These are phyloP conservation scores for Syzygium grande DNA, from an alignment of 345 rosid species.

Conservation along the genomic window DNA sequence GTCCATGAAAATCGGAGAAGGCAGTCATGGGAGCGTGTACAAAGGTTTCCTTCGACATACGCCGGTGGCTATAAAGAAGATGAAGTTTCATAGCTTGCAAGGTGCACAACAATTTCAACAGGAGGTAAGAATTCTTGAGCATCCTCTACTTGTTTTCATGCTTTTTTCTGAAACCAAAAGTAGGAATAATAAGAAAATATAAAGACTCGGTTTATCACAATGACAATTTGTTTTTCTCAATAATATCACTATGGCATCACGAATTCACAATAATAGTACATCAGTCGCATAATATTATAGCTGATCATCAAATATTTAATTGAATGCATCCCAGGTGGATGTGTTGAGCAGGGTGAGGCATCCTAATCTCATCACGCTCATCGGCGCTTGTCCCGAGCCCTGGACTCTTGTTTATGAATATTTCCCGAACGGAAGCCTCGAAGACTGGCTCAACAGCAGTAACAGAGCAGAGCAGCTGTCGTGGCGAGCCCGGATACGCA, in stretches of 20 bases:
- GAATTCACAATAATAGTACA: neutral
- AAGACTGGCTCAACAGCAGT: constrained; percentile 61
- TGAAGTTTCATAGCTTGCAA: neutral
- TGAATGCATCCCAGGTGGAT: neutral
- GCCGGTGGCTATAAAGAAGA: constrained; percentile 2
- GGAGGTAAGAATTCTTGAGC: neutral
- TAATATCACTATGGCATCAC: neutral
- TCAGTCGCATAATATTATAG: too few species aligned
- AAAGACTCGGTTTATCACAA: neutral
- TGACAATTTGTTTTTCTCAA: neutral
- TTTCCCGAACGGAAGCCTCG: constrained; percentile 75
- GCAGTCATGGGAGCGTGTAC: neutral
- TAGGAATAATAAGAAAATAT: neutral
- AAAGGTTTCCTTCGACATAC: constrained; percentile 6
- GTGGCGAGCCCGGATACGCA: constrained; percentile 68
- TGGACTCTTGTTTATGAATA: constrained; percentile 70
- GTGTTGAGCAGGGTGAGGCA: constrained; percentile 43
- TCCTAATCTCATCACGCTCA: constrained; percentile 66
- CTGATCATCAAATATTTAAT: neutral
- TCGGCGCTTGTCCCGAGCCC: constrained; percentile 77
- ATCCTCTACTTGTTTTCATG: neutral
- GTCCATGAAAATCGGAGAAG: constrained; percentile 7
- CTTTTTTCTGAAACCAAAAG: neutral
- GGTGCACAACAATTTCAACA: neutral
- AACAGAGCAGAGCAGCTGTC: constrained; percentile 58